Evolutionary conservation across 495 filamentous ascomycete species (phyloP), one percentile per base, ranked within the genome.

Genomic region (Parachaetomium inaequale): DNA sequence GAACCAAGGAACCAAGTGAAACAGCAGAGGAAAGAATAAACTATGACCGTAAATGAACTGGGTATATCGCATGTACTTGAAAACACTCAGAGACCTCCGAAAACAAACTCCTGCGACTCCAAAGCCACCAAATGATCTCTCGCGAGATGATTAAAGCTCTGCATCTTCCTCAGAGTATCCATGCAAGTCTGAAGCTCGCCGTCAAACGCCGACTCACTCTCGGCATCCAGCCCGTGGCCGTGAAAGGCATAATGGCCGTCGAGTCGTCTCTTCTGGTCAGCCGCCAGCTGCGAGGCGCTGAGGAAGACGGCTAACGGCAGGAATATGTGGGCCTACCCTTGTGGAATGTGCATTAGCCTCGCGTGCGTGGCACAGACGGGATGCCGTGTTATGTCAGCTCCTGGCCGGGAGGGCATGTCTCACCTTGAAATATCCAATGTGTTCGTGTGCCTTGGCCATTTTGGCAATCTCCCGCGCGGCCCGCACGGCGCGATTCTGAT

Each of bases 401-500:
- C 7, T 36, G 25, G 26, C 25, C 42, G n/a, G n/a, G n/a, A 17
- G 52, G 19, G 8, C 2, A 2, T 58, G 50, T 60, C 68, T 65
- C 58, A 74, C 76, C 74, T 78, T 78, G 58, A 78, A 77, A 59
- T 71, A 80, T 26, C 73, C 75, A 8, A 82, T 68, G 23, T 80
- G 70, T 14, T 74, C 70, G 40, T 82, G 69, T 8, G 72, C 73
- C 25, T 72, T 78, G 3, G 75, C 69, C 3, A 82, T 64, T 4
- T 63, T 57, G 26, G 76, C 72, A 40, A 82, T 80, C 43, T 77
- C 71, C 51, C 67, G 59, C 17, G 78, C 76, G 1, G 80, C 78
- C 15, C 59, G 57, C 28, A 70, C 57, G 1, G 74, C 74, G 2
- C 77, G 70, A 19, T 68, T 64, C 57, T 71, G 69, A 46, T 70